phyloP scores from a whole-genome alignment of 768 basidiomycete genomes.

The Symmetrospora coprosmae region DNA sequence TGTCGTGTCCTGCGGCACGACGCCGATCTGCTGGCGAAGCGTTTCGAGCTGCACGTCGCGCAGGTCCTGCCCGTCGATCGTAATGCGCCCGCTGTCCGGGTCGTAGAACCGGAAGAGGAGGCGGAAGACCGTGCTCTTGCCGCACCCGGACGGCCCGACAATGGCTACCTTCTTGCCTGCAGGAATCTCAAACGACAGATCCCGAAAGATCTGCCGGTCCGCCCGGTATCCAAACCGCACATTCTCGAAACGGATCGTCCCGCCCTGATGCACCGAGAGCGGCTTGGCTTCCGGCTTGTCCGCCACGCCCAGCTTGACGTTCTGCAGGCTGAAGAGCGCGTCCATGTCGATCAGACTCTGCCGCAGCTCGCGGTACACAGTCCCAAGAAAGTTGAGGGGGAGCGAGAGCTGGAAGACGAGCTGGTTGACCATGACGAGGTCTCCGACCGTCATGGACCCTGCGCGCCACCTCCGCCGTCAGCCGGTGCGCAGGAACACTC shows the following conservation, averaged over 20 bases:
- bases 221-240: slow-evolving; percentile 82
- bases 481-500: background rate
- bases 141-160: slow-evolving; percentile 91
- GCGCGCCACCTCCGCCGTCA: background rate
- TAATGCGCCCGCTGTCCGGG: slow-evolving; percentile 62
- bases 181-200: slow-evolving; percentile 77
- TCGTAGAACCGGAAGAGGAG: slow-evolving; percentile 90
- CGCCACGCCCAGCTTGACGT: slow-evolving; percentile 57
- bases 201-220: slow-evolving; percentile 76
- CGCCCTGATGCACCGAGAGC: slow-evolving; percentile 57
- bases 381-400: slow-evolving; percentile 90
- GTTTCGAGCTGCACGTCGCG: slow-evolving; percentile 55
- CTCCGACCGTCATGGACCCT: slow-evolving; percentile 97
- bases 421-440: slow-evolving; percentile 98
- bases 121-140: slow-evolving; percentile 91
- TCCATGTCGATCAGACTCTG: slow-evolving; percentile 98
- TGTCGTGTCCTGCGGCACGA: slow-evolving; percentile 96
- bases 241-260: slow-evolving; percentile 81
- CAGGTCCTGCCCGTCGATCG: slow-evolving; percentile 72
- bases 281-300: slow-evolving; percentile 57
- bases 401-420: slow-evolving; percentile 92
- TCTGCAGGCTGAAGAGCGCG: slow-evolving; percentile 63
- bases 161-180: slow-evolving; percentile 94
- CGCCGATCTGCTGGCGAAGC: slow-evolving; percentile 63
- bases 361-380: slow-evolving; percentile 90